Percentiles rank a stretch among this genome's conserved stretches.
Evolutionary conservation across 2,329 filamentous ascomycete genomes (phyloP).

Genomic region (Penicillium sp.): DNA sequence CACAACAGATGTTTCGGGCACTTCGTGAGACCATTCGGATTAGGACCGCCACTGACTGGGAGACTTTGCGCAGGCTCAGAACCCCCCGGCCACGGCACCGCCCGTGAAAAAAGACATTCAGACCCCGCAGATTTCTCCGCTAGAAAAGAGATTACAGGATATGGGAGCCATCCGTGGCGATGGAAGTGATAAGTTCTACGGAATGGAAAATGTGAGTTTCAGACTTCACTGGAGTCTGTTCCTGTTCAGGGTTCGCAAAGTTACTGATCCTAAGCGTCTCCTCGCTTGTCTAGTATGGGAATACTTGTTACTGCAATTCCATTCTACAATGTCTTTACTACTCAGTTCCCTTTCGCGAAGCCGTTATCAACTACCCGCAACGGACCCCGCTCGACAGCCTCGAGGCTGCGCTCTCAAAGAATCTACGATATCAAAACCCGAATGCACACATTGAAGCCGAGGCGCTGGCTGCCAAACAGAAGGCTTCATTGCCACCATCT

Average conservation of each 20-base stretch:
- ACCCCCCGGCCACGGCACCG: conserved; percentile 46
- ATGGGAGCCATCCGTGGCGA: conserved; percentile 78
- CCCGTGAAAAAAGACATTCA: conserved; percentile 61
- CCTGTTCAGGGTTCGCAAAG: not conserved
- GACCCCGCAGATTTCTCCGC: conserved; percentile 56
- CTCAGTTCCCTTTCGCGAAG: conserved; percentile 87
- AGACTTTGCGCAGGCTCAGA: conserved; percentile 42
- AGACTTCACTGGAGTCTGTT: not conserved
- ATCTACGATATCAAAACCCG: conserved; percentile 60
- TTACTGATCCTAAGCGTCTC: conserved; percentile 19
- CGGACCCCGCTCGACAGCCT: conserved; percentile 68
- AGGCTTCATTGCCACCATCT: conserved; percentile 36
- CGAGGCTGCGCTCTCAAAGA: conserved; percentile 52
- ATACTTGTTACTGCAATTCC: conserved; percentile 98
- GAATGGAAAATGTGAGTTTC: conserved; percentile 86
- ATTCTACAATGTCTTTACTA: conserved; percentile 97
- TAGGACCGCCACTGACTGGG: conserved; percentile 19
- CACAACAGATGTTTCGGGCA: conserved; percentile 16
- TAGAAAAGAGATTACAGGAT: conserved; percentile 76
- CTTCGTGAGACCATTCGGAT: conserved; percentile 16
- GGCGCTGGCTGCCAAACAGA: conserved; percentile 48
- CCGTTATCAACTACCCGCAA: conserved; percentile 86
- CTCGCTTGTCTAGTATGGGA: conserved; percentile 70
- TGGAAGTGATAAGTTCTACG: conserved; percentile 97
- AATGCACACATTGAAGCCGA: conserved; percentile 56